These are phyloP conservation scores for Boletus pseudopeckii DNA, from an alignment of 768 basidiomycete genomes.

Conservation along the genomic window DNA sequence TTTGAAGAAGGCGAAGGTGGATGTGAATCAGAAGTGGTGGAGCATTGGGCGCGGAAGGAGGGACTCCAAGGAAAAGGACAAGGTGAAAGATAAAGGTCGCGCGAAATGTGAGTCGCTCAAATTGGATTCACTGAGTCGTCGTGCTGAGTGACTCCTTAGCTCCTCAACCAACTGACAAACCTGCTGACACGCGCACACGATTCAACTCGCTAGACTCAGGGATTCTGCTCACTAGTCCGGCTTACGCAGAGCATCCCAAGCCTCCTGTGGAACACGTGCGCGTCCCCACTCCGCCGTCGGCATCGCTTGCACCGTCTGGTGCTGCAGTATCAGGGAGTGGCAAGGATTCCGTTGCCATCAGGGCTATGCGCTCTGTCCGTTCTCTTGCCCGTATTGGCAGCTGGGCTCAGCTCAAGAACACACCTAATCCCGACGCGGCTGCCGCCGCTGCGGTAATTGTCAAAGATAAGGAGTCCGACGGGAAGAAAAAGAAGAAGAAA, in stretches of 20 bases:
- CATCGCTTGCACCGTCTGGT: conserved; percentile 38
- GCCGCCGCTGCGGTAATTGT: conserved; percentile 24
- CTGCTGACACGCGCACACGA: conserved; percentile 42
- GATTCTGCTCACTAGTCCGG: conserved; percentile 31
- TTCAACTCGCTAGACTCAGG: conserved; percentile 63
- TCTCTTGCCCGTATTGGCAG: conserved; percentile 69
- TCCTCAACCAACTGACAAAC: conserved; percentile 40
- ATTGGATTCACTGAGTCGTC: background rate
- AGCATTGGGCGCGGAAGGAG: conserved; percentile 72
- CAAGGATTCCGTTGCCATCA: conserved; percentile 67
- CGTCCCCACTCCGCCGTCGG: conserved; percentile 25
- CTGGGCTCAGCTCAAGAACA: conserved; percentile 59
- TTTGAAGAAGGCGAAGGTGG: conserved; percentile 39
- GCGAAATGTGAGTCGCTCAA: conserved; percentile 28
- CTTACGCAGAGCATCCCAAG: conserved; percentile 13
- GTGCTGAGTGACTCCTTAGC: conserved; percentile 31
- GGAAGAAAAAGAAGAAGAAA: conserved; percentile 38
- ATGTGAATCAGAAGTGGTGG: conserved; percentile 74
- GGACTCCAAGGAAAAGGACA: conserved; percentile 64
- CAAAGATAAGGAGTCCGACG: conserved; percentile 30
- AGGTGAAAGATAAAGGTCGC: conserved; percentile 36
- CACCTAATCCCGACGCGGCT: conserved; percentile 29
- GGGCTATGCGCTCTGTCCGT: conserved; percentile 74
- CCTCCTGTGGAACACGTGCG: conserved; percentile 10
- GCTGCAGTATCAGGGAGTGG: conserved; percentile 20